Percentiles rank a stretch among this genome's conserved stretches.
These are phyloP conservation scores for Hypoxylon sp. DNA, from an alignment of 2,329 filamentous ascomycete genomes.

Conservation along the genomic window DNA sequence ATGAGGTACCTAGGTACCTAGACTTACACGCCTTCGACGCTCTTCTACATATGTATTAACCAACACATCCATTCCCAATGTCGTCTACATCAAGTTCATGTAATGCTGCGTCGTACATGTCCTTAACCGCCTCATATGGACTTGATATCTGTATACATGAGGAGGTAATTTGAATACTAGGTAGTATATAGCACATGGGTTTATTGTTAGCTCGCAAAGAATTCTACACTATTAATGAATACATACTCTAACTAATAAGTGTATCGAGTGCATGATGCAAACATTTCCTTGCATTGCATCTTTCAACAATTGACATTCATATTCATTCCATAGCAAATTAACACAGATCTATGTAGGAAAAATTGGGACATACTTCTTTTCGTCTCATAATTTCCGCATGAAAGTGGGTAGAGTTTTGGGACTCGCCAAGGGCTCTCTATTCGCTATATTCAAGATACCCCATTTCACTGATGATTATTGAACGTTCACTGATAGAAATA, in stretches of 20 bases:
- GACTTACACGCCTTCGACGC: background rate
- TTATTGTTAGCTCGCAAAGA: slow-evolving; percentile 1
- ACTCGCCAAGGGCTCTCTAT: background rate
- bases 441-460: background rate
- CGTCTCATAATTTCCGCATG: background rate
- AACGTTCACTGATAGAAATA: background rate
- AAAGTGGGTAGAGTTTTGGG: background rate
- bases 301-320: slow-evolving; percentile 20
- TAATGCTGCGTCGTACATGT: background rate
- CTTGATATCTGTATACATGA: background rate
- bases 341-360: slow-evolving; percentile 4
- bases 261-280: slow-evolving; percentile 28
- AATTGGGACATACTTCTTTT: background rate
- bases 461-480: background rate
- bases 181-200: background rate
- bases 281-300: slow-evolving; percentile 35
- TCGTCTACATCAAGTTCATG: background rate
- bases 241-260: background rate
- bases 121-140: background rate
- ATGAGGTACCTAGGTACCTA: background rate
- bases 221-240: background rate
- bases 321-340: slow-evolving; percentile 9
- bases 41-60: too few species aligned
- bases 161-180: background rate
- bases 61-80: background rate